These are phyloP conservation scores for Metschnikowia bowlesiae DNA, from an alignment of 805 yeast species.

Conservation along the genomic window DNA sequence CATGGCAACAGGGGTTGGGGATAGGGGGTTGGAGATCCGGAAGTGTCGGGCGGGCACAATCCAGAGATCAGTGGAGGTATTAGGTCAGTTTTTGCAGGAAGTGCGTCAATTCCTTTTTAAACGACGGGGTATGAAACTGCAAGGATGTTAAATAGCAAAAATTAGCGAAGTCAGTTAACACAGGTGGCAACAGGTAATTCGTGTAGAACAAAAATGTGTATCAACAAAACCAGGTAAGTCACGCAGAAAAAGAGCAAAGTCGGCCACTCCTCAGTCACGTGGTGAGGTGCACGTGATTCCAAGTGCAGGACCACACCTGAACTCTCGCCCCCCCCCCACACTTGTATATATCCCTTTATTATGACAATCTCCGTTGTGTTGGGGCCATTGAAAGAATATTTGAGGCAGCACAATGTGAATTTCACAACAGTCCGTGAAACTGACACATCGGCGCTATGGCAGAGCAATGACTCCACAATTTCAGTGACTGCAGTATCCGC, in stretches of 20 bases:
- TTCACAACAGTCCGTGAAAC: neutral
- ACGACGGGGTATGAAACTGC: neutral
- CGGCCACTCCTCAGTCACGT: constrained; percentile 4
- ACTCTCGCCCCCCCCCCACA: constrained; percentile 3
- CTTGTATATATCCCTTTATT: neutral
- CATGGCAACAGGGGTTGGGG: constrained; percentile 39
- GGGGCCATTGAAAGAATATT: neutral
- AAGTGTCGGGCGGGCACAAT: constrained; percentile 2
- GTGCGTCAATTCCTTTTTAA: neutral
- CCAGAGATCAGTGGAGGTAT: neutral
- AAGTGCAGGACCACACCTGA: constrained; percentile 1
- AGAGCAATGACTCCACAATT: neutral
- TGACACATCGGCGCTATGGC: neutral
- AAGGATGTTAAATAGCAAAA: neutral
- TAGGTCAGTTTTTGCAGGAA: neutral
- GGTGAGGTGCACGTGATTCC: neutral
- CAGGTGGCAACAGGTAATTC: neutral
- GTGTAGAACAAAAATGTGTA: constrained; percentile 1
- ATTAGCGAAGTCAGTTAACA: constrained; percentile 1
- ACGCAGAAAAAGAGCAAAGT: constrained; percentile 7
- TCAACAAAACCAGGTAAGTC: constrained; percentile 4
- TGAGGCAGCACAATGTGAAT: neutral
- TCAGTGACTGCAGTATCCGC: neutral
- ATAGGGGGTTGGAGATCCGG: neutral
- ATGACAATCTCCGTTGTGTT: neutral